Conservation (phyloP, 805 yeast species). For the Yamadazyma akitaensis region DNA sequence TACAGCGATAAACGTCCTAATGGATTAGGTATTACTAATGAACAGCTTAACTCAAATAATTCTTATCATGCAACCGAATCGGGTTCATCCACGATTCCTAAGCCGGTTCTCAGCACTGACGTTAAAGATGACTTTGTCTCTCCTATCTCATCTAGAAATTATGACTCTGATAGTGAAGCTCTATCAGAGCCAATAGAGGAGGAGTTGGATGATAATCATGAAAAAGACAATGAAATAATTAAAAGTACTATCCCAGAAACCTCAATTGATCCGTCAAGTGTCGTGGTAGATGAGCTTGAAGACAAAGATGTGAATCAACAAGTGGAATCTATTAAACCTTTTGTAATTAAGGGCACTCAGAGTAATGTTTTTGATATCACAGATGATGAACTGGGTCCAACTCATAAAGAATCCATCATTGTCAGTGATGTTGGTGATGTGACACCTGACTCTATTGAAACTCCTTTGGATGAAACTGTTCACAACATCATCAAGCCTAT, state of each 20-base stretch:
- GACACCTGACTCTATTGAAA: neutral
- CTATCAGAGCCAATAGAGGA: neutral
- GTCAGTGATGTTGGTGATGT: neutral
- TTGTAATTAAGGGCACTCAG: neutral
- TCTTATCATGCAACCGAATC: no score
- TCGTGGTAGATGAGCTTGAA: conserved; percentile 15
- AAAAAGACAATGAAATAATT: neutral
- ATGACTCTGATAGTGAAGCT: conserved; percentile 2
- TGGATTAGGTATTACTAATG: conserved; percentile 5
- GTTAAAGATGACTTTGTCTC: conserved; percentile 7
- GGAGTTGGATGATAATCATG: neutral
- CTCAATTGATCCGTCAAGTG: conserved; percentile 8
- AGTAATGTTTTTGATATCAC: conserved; percentile 11
- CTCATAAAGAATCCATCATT: neutral
- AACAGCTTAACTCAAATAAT: no score
- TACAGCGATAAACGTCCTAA: neutral
- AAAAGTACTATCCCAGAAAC: neutral
- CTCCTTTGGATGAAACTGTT: neutral
- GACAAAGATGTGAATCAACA: conserved; percentile 10
- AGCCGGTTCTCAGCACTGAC: conserved; percentile 3
- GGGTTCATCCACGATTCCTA: neutral
- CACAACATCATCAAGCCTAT: neutral
- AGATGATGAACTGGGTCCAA: neutral
- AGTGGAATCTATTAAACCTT: neutral
- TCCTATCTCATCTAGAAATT: conserved; percentile 2